A percentile compares a stretch with the other conserved stretches of the same genome.
Evolutionary conservation across 768 basidiomycete genomes (phyloP).

Genomic region (Boletus pseudopeckii): DNA sequence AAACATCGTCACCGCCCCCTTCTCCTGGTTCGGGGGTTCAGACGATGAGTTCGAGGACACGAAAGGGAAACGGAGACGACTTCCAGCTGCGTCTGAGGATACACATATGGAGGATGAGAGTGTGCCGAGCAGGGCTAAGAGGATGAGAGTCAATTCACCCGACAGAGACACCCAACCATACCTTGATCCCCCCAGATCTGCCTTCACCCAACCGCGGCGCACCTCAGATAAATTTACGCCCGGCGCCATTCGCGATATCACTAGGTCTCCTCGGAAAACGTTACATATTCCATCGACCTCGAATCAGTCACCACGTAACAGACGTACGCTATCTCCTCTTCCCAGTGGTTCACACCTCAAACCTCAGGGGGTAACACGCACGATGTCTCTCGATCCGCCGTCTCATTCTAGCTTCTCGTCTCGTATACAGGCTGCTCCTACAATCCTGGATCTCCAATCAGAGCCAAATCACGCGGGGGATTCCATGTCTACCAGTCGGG

Average conservation of each 20-base stretch:
- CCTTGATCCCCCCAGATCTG: constrained; percentile 53
- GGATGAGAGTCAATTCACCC: constrained; percentile 53
- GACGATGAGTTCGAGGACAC: constrained; percentile 49
- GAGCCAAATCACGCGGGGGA: constrained; percentile 18
- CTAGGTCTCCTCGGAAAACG: constrained; percentile 30
- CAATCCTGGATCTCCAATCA: constrained; percentile 34
- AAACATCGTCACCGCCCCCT: constrained; percentile 62
- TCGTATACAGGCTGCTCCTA: constrained; percentile 27
- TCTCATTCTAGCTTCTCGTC: constrained; percentile 22
- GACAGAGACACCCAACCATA: constrained; percentile 40
- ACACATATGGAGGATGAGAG: constrained; percentile 31
- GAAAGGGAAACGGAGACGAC: constrained; percentile 55
- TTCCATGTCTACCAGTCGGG: constrained; percentile 30
- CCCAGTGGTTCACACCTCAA: constrained; percentile 33
- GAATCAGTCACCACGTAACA: constrained; percentile 33
- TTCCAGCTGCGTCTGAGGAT: constrained; percentile 28
- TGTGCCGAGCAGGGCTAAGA: constrained; percentile 41
- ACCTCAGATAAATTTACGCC: constrained; percentile 17
- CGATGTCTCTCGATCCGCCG: constrained; percentile 74
- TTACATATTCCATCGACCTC: constrained; percentile 31
- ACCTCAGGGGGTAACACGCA: constrained; percentile 43
- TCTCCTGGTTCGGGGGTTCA: constrained; percentile 50
- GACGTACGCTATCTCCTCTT: constrained; percentile 43
- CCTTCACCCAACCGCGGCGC: constrained; percentile 33
- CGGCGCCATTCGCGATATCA: constrained; percentile 20